Conservation (phyloP, 345 rosid genomes). For the Limnanthes douglasii region DNA sequence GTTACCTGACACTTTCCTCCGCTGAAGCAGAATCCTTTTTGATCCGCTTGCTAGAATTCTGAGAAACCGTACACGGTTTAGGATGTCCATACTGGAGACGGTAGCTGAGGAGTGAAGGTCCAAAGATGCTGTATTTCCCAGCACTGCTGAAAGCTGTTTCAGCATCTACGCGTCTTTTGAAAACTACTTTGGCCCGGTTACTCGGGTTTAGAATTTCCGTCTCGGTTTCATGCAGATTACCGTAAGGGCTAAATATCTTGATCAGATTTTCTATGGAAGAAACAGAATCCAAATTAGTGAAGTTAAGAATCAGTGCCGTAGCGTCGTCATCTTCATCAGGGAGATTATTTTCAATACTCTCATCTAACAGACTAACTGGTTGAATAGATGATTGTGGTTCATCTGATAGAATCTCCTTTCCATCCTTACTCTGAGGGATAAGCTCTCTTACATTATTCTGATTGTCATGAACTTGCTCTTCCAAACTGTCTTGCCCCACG, state of each 20-base stretch:
- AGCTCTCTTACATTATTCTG: slow-evolving; percentile 8
- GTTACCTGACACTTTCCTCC: slow-evolving; percentile 7
- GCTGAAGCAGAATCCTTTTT: slow-evolving; percentile 3
- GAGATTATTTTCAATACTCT: slow-evolving; percentile 7
- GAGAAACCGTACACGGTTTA: slow-evolving; percentile 7
- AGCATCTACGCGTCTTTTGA: slow-evolving; percentile 32
- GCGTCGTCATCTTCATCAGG: slow-evolving; percentile 11
- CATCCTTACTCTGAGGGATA: slow-evolving; percentile 2
- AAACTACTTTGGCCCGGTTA: slow-evolving; percentile 41
- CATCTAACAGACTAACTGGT: not conserved
- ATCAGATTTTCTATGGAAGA: slow-evolving; percentile 31
- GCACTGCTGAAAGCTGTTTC: slow-evolving; percentile 52
- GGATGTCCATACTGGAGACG: slow-evolving; percentile 21
- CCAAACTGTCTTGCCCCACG: slow-evolving; percentile 5
- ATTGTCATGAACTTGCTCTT: slow-evolving; percentile 8
- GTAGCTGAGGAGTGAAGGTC: slow-evolving; percentile 51
- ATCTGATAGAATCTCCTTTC: not conserved
- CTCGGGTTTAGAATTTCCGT: slow-evolving; percentile 33
- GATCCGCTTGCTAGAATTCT: slow-evolving; percentile 6
- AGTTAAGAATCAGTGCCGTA: slow-evolving; percentile 39
- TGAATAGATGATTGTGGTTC: slow-evolving; percentile 10
- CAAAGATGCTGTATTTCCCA: slow-evolving; percentile 41
- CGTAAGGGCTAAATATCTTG: slow-evolving; percentile 36
- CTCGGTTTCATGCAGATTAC: slow-evolving; percentile 25
- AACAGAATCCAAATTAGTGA: slow-evolving; percentile 25